Conservation (phyloP, 179 eudicot genomes). For the Dionaea muscipula region DNA sequence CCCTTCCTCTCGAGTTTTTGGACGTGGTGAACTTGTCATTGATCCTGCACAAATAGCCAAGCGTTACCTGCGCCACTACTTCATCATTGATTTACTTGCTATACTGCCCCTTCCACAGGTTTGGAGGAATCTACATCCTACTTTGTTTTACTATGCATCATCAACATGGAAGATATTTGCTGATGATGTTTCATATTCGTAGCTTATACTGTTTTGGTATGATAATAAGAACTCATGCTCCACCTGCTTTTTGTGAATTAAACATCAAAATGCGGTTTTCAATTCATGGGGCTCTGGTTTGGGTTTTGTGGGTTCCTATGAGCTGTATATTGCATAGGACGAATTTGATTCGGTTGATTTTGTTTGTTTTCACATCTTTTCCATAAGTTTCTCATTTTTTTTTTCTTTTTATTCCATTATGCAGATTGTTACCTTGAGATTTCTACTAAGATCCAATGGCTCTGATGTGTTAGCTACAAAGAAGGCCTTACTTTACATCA, state of each 20-base stretch:
- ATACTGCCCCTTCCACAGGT: constrained; percentile 98
- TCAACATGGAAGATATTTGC: too few relatives aligned
- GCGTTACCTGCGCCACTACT: constrained; percentile 60
- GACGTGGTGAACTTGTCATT: constrained; percentile 97
- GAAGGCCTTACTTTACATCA: constrained; percentile 55
- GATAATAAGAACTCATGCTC: too few relatives aligned
- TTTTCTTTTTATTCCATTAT: constrained; percentile 6
- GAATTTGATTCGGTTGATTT: too few relatives aligned
- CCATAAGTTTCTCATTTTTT: not conserved
- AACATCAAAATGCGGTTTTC: too few relatives aligned
- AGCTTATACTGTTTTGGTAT: too few relatives aligned
- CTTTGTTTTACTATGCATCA: too few relatives aligned
- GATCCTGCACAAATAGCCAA: constrained; percentile 83
- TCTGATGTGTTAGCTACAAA: constrained; percentile 77
- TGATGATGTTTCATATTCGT: too few relatives aligned
- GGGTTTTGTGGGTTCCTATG: too few relatives aligned
- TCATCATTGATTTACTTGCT: constrained; percentile 80
- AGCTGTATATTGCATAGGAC: too few relatives aligned
- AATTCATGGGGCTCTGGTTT: too few relatives aligned
- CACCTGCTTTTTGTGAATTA: too few relatives aligned
- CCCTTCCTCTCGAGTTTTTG: constrained; percentile 96
- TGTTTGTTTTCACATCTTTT: too few relatives aligned
- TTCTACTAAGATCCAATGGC: constrained; percentile 49
- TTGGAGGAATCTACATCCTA: constrained; percentile 8
- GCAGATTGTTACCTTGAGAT: constrained; percentile 88